Evolutionary conservation across 1,139 yeast species (phyloP).

Genomic region (Yamadazyma sp.): DNA sequence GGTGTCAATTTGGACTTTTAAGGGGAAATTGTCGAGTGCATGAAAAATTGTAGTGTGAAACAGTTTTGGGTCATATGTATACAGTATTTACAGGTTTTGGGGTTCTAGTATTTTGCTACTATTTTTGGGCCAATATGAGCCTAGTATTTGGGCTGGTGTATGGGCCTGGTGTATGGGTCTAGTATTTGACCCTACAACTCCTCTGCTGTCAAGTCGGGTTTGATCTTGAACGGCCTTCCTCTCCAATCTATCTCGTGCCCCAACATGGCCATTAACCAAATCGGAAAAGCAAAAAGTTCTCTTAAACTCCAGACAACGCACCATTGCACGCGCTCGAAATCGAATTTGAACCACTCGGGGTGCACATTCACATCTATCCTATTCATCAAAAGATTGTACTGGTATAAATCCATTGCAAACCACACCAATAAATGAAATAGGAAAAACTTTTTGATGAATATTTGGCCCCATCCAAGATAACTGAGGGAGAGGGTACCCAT

Average conservation of each 20-base stretch:
- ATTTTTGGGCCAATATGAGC: too few relatives aligned
- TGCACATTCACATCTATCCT: slow-evolving; percentile 21
- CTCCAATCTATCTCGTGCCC: slow-evolving; percentile 86
- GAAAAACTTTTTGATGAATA: slow-evolving; percentile 39
- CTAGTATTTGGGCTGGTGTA: too few relatives aligned
- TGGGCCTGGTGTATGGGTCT: too few relatives aligned
- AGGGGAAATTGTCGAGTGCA: too few relatives aligned
- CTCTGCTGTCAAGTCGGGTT: slow-evolving; percentile 75
- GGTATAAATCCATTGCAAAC: slow-evolving; percentile 63
- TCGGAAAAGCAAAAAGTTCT: slow-evolving; percentile 76
- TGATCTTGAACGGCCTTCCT: slow-evolving; percentile 70
- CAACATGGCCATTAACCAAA: slow-evolving; percentile 78
- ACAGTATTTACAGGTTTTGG: too few relatives aligned
- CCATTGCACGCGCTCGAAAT: slow-evolving; percentile 25
- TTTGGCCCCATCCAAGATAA: slow-evolving; percentile 37
- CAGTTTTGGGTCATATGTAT: too few relatives aligned
- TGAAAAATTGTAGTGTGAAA: too few relatives aligned
- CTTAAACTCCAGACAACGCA: slow-evolving; percentile 59
- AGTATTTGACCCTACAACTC: too few relatives aligned
- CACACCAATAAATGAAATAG: slow-evolving; percentile 59
- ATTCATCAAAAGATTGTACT: slow-evolving; percentile 48
- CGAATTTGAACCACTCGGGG: slow-evolving; percentile 29
- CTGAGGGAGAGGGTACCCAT: slow-evolving; percentile 65
- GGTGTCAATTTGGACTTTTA: too few relatives aligned
- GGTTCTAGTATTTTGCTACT: too few relatives aligned